Evolutionary conservation across 495 filamentous ascomycete genomes (phyloP).

Genomic region (Hypoxylon fragiforme): DNA sequence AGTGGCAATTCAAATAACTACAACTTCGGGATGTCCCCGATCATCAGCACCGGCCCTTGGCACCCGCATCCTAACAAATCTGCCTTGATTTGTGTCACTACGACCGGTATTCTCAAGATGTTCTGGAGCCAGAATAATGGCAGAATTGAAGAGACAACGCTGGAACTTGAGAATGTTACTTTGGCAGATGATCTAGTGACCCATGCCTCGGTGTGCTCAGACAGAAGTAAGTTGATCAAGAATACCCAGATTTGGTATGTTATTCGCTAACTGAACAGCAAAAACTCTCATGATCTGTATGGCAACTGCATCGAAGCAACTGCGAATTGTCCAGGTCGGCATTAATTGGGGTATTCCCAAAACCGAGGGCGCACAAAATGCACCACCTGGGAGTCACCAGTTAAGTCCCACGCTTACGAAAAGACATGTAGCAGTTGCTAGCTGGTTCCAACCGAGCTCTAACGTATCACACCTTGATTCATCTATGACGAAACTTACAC

Average conservation of each 20-base stretch:
- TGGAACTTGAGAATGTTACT: constrained; percentile 70
- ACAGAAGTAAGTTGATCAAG: constrained; percentile 56
- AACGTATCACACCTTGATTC: constrained; percentile 49
- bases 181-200: constrained; percentile 72
- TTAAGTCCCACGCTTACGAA: constrained; percentile 51
- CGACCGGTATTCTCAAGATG: constrained; percentile 67
- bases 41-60: constrained; percentile 64
- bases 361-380: constrained; percentile 43
- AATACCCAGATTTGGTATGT: neutral
- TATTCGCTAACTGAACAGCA: constrained; percentile 37
- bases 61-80: constrained; percentile 67
- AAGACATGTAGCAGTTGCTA: constrained; percentile 54
- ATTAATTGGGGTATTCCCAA: constrained; percentile 57
- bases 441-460: constrained; percentile 50
- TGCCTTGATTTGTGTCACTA: constrained; percentile 70
- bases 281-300: constrained; percentile 64
- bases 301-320: constrained; percentile 67
- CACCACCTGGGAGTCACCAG: constrained; percentile 34
- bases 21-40: constrained; percentile 49
- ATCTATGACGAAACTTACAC: constrained; percentile 64
- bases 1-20: constrained; percentile 44
- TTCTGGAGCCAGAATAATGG: constrained; percentile 68
- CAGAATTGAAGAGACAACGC: constrained; percentile 65
- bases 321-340: constrained; percentile 62
- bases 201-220: constrained; percentile 77